phyloP scores from a whole-genome alignment of 768 basidiomycete genomes.

The Ramaria rubella region DNA sequence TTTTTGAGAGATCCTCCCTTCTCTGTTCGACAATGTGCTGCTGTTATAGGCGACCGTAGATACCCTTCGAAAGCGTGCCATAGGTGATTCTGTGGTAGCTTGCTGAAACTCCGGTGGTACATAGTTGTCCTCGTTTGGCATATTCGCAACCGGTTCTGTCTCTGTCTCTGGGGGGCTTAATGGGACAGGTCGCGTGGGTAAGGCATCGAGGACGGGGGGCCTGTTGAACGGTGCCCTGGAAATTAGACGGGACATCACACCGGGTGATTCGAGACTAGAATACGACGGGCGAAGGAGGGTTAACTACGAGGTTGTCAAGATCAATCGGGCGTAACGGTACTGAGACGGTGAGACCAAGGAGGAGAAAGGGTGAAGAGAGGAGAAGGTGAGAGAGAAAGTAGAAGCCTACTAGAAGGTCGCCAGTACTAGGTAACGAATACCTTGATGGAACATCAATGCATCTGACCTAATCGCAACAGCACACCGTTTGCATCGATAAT shows the following conservation, averaged over 20 bases:
- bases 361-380: neutral
- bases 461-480: no score
- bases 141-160: neutral
- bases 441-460: no score
- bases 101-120: neutral
- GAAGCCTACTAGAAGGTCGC: no score
- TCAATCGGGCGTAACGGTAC: neutral
- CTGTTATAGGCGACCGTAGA: neutral
- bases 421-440: no score
- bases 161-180: constrained; percentile 11
- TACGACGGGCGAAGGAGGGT: neutral
- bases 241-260: constrained; percentile 4
- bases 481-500: no score
- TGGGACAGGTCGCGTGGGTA: neutral
- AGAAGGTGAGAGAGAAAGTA: no score
- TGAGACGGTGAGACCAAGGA: neutral
- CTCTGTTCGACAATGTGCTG: neutral
- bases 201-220: neutral
- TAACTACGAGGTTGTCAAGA: neutral
- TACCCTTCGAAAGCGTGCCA: neutral
- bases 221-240: constrained; percentile 3
- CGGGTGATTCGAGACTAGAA: constrained; percentile 1
- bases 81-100: neutral
- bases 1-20: constrained; percentile 8
- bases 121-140: neutral